Evolutionary conservation across 116 monocot species (phyloP).

Genomic region (Cymodocea nodosa): DNA sequence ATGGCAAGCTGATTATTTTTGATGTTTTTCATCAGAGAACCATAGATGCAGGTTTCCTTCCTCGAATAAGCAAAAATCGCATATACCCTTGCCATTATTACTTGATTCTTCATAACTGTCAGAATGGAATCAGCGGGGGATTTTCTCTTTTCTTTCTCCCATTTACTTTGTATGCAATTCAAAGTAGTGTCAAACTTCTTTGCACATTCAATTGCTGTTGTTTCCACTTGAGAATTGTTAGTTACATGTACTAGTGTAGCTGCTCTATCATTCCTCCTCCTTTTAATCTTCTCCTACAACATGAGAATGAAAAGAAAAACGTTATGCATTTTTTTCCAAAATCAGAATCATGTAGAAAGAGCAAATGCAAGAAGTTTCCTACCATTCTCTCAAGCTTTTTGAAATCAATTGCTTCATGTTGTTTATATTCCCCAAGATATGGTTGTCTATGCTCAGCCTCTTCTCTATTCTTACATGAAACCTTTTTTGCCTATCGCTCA

Average conservation of each 20-base stretch:
- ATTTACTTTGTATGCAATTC: conserved; percentile 44
- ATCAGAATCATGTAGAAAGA: not conserved
- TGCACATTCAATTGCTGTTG: conserved; percentile 43
- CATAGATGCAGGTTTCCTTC: conserved; percentile 29
- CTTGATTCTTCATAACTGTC: conserved; percentile 84
- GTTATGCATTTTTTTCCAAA: not conserved
- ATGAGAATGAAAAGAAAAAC: conserved; percentile 2
- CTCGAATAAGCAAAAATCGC: conserved; percentile 59
- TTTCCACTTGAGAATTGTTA: conserved; percentile 35
- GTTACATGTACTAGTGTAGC: conserved; percentile 35
- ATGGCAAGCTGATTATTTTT: conserved; percentile 42
- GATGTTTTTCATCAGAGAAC: conserved; percentile 40
- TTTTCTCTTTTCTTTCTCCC: conserved; percentile 49
- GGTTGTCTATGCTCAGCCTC: not conserved
- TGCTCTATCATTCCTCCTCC: conserved; percentile 34
- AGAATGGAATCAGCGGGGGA: conserved; percentile 44
- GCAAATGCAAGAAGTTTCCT: not conserved
- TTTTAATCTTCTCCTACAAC: conserved; percentile 34
- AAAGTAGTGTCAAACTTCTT: conserved; percentile 28
- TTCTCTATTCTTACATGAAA: not conserved
- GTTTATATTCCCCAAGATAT: not conserved
- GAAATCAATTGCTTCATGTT: not conserved
- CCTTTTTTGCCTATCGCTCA: not conserved
- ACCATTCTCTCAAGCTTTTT: conserved; percentile 7
- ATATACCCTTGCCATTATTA: conserved; percentile 89